Conservation (phyloP, 441 rosid species). For the Geranium incanum region DNA sequence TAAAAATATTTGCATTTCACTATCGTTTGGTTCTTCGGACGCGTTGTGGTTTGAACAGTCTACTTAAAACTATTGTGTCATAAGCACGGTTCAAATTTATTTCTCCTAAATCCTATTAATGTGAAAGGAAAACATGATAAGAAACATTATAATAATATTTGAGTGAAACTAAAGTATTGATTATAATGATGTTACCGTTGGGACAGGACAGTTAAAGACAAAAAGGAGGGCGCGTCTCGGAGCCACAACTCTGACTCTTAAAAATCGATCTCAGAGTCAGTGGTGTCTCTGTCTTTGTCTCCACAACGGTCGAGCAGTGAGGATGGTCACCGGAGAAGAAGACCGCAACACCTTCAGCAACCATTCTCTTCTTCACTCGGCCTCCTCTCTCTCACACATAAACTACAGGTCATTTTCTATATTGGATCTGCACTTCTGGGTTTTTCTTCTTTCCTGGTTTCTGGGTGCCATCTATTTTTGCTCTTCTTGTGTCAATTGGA, state of each 20-base stretch:
- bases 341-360: not conserved
- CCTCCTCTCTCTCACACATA: not conserved
- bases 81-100: no score
- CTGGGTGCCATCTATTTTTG: not conserved
- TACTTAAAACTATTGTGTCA: no score
- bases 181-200: not conserved
- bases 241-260: not conserved
- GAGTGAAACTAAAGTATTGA: not conserved
- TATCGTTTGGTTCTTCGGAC: no score
- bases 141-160: no score
- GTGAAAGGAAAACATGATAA: no score
- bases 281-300: no score
- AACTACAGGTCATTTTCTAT: slow-evolving; percentile 1
- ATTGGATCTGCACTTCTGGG: not conserved
- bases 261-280: no score
- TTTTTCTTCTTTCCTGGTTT: not conserved
- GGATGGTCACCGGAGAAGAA: slow-evolving; percentile 3
- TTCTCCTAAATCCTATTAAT: no score
- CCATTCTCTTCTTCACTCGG: not conserved
- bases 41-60: no score
- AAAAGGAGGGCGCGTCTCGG: not conserved
- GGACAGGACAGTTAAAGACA: not conserved
- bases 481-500: not conserved
- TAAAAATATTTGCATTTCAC: no score
- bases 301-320: not conserved